Evolutionary conservation across 2,329 filamentous ascomycete genomes (phyloP).

Genomic region (Hirsutella thompsonii): DNA sequence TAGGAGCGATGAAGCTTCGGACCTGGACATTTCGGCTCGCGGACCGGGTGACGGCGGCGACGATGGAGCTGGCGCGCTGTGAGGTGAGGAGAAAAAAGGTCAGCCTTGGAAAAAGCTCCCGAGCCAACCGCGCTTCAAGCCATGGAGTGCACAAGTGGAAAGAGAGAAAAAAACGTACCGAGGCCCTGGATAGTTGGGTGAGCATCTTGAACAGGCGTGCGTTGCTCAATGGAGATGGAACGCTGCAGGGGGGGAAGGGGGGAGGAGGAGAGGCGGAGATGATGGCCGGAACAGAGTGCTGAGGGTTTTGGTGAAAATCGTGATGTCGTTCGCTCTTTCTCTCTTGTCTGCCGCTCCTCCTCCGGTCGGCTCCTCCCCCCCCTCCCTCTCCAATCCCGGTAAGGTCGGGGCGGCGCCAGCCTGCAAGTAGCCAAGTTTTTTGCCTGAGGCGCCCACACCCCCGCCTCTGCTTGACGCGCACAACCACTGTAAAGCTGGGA

Average conservation of each 20-base stretch:
- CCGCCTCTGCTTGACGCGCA: background rate
- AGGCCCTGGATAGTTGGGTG: constrained; percentile 39
- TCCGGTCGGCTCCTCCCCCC: background rate
- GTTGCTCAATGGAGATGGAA: constrained; percentile 32
- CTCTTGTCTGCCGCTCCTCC: constrained; percentile 11
- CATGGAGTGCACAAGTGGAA: background rate
- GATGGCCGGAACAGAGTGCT: too few species aligned
- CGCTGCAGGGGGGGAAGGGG: constrained; percentile 16
- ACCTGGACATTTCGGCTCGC: constrained; percentile 28
- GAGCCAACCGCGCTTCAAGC: background rate
- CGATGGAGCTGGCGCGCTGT: constrained; percentile 39
- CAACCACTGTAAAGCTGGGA: too few species aligned
- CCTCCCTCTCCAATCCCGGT: background rate
- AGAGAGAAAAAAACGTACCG: constrained; percentile 30
- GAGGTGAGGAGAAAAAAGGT: constrained; percentile 12
- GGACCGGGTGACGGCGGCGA: constrained; percentile 34
- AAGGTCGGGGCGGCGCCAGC: too few species aligned
- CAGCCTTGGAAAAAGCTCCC: background rate
- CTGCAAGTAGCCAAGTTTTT: background rate
- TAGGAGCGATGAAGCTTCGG: constrained; percentile 47
- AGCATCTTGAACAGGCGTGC: constrained; percentile 38
- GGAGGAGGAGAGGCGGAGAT: constrained; percentile 9
- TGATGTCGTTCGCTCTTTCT: constrained; percentile 19
- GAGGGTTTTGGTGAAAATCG: constrained; percentile 29
- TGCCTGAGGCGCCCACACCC: background rate